phyloP scores from a whole-genome alignment of 208 protist species.

The Angomonas deanei region DNA sequence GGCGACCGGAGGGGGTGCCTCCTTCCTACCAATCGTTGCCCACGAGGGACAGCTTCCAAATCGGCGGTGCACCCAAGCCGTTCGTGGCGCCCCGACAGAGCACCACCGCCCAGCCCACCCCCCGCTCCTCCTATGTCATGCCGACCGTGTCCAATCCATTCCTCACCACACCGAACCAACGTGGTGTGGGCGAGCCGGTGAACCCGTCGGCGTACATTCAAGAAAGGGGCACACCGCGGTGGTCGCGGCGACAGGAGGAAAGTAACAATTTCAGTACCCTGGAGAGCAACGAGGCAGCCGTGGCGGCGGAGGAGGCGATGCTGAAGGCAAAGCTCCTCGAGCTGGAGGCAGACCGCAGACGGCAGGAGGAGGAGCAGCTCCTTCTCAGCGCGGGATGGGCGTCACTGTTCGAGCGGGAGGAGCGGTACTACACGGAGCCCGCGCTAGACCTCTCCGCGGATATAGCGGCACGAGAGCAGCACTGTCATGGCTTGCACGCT shows the following conservation, averaged over 20 bases:
- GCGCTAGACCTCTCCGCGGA: constrained; percentile 34
- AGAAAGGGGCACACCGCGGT: constrained; percentile 20
- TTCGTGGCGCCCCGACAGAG: background rate
- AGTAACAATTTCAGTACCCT: constrained; percentile 16
- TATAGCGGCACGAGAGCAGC: constrained; percentile 41
- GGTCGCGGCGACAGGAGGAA: constrained; percentile 31
- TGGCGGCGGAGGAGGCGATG: constrained; percentile 37
- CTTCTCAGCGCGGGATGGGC: constrained; percentile 56
- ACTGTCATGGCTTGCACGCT: constrained; percentile 31
- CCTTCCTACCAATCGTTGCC: constrained; percentile 42
- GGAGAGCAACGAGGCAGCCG: constrained; percentile 35
- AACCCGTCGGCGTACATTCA: constrained; percentile 21
- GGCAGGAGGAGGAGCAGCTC: constrained; percentile 51
- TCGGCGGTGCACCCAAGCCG: background rate
- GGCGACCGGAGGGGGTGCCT: constrained; percentile 34
- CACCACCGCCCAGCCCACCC: constrained; percentile 16
- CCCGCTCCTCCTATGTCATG: constrained; percentile 23
- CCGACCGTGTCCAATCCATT: constrained; percentile 25
- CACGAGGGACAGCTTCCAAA: background rate
- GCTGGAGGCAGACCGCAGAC: constrained; percentile 22
- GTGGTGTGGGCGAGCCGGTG: constrained; percentile 2
- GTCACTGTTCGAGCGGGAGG: constrained; percentile 55
- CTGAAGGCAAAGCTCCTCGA: constrained; percentile 36
- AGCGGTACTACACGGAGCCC: constrained; percentile 70
- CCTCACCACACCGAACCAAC: constrained; percentile 4